Conservation (phyloP, 805 yeast genomes). For the Teunomyces stri region DNA sequence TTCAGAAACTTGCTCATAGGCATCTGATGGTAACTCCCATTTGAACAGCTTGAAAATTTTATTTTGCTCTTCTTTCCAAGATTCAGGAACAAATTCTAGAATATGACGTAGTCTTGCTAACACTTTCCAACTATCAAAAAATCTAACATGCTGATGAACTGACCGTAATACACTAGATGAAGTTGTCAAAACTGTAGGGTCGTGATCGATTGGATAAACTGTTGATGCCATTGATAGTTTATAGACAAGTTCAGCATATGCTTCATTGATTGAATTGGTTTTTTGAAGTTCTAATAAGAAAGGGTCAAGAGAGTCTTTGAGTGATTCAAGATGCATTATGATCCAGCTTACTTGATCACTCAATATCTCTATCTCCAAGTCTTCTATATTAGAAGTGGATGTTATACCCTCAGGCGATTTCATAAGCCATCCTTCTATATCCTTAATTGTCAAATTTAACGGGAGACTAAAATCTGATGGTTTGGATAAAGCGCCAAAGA, state of each 20-base stretch:
- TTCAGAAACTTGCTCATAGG: constrained; percentile 51
- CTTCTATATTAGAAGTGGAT: constrained; percentile 19
- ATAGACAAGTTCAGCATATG: constrained; percentile 40
- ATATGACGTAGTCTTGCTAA: constrained; percentile 78
- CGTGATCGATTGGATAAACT: constrained; percentile 59
- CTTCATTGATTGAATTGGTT: constrained; percentile 8
- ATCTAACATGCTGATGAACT: constrained; percentile 69
- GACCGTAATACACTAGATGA: constrained; percentile 81
- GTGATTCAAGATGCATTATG: constrained; percentile 13
- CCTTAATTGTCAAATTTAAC: constrained; percentile 17
- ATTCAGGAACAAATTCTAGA: constrained; percentile 51
- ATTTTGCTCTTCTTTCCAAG: constrained; percentile 44
- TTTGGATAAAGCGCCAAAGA: constrained; percentile 19
- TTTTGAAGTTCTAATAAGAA: constrained; percentile 16
- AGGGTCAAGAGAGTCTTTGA: constrained; percentile 11
- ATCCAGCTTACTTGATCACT: constrained; percentile 22
- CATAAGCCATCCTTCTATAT: constrained; percentile 38
- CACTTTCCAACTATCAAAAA: constrained; percentile 85
- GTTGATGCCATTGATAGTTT: constrained; percentile 38
- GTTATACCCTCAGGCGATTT: constrained; percentile 11
- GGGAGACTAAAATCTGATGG: constrained; percentile 20
- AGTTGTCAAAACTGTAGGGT: constrained; percentile 85
- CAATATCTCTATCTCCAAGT: constrained; percentile 17
- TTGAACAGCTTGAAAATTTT: constrained; percentile 23
- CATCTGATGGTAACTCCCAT: constrained; percentile 50